Evolutionary conservation across 1,284 basidiomycete species (phyloP), one percentile per base, ranked within the genome.

Genomic region (Boletus sp.): DNA sequence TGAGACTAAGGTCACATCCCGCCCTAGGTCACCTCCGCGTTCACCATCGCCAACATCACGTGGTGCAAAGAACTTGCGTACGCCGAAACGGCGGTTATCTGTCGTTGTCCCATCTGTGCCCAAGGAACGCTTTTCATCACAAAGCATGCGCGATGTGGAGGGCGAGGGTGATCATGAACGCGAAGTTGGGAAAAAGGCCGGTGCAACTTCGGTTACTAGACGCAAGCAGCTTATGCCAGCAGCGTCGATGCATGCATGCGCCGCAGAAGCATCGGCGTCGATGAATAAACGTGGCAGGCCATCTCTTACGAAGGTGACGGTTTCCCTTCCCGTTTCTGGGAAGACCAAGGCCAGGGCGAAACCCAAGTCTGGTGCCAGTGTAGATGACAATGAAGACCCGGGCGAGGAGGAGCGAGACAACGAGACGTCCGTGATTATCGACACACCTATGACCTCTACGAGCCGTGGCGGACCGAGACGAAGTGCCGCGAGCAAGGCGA

Each of bases 401-500:
- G 17, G 9, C 1, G 35, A 38, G 2, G 27, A 9, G 13, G 51
- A 35, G 26, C 41, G 44, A 2, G 41, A 44, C 6, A 20, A 44
- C 1, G 46, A 50, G 1, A 20, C 3, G 2, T 55, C 54, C 5
- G 51, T 60, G 23, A 14, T 54, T 2, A 12, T 49, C 8, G 58
- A 56, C 14, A 10, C 38, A 3, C 44, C 56, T 2, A 14, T 44
- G 9, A n/a, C 42, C 5, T 57, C 58, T 8, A 42, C 37, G 4
- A 46, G 46, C 13, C 62, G 57, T 29, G 41, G 37, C 0, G 66
- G 59, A 26, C 69, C 71, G 17, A 73, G 69, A 57, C 72, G 83
- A 23, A 73, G 69, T 17, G 90, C 90, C 8, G 88, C 89, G 1
- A 72, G 74, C 13, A 80, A 76, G 56, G 90, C 88, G 2, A 74